Evolutionary conservation across 1,284 basidiomycete species (phyloP).

Genomic region (Anthracocystis walkeri): DNA sequence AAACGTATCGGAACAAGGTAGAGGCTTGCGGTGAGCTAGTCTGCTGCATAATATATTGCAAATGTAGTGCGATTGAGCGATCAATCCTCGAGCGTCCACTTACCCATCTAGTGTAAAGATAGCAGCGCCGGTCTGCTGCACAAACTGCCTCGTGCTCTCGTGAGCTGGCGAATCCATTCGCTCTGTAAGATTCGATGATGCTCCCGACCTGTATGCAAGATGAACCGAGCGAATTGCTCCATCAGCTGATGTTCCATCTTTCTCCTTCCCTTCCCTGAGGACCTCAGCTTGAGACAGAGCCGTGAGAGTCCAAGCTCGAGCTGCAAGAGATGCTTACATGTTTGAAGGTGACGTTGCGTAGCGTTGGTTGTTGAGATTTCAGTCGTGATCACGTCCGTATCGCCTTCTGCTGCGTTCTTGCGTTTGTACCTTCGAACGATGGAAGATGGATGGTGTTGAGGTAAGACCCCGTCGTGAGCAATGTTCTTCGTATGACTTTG

Average conservation of each 20-base stretch:
- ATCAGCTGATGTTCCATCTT: no score
- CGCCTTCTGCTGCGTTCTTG: neutral
- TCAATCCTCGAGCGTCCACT: conserved; percentile 8
- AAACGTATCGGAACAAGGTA: neutral
- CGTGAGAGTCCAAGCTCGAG: neutral
- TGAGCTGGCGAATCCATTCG: conserved; percentile 46
- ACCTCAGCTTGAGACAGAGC: no score
- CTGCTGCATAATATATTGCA: no score
- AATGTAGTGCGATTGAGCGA: no score
- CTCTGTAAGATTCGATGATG: conserved; percentile 48
- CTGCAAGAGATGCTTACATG: conserved; percentile 1
- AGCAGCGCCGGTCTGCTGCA: conserved; percentile 34
- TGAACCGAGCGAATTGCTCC: neutral
- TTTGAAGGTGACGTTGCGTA: neutral
- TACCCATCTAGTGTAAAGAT: conserved; percentile 49
- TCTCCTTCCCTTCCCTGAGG: no score
- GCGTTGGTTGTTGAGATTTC: neutral
- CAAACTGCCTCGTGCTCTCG: conserved; percentile 34
- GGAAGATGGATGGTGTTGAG: conserved; percentile 1
- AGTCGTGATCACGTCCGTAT: no score
- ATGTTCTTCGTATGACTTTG: neutral
- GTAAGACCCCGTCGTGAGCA: neutral
- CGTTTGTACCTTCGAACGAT: neutral
- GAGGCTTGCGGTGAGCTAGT: neutral
- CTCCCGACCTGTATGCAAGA: conserved; percentile 32